Conservation (phyloP, 2,329 filamentous ascomycete species). For the Emergomyces orientalis region DNA sequence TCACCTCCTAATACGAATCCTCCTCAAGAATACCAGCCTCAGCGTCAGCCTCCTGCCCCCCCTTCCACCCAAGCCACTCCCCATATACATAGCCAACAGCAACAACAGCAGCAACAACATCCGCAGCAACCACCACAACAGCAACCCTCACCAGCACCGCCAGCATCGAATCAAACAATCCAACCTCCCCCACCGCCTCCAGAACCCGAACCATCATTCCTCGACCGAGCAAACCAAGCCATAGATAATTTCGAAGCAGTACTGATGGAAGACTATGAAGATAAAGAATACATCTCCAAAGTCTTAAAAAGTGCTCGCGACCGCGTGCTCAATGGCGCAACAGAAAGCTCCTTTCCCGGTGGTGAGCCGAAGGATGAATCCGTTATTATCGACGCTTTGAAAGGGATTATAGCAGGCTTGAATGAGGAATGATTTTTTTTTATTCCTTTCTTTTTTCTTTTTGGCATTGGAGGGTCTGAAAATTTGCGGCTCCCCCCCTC, state of each 20-base stretch:
- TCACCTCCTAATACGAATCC: constrained; percentile 6
- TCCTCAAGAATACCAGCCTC: constrained; percentile 7
- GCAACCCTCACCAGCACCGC: constrained; percentile 9
- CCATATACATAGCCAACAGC: background rate
- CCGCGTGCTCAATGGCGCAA: constrained; percentile 31
- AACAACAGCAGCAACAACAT: constrained; percentile 5
- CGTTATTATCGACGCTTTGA: constrained; percentile 34
- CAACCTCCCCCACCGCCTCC: constrained; percentile 9
- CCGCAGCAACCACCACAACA: background rate
- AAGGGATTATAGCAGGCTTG: constrained; percentile 32
- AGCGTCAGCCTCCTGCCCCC: constrained; percentile 12
- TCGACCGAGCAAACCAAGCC: constrained; percentile 35
- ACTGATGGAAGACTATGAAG: constrained; percentile 38
- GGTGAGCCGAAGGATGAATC: constrained; percentile 38
- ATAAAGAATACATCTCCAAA: constrained; percentile 38
- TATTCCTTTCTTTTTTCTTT: background rate
- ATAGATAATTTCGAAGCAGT: constrained; percentile 39
- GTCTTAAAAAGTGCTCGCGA: constrained; percentile 36
- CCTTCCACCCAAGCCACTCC: constrained; percentile 17
- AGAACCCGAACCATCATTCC: constrained; percentile 29
- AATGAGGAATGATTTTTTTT: constrained; percentile 21
- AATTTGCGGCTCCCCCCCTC: background rate
- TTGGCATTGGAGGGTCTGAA: background rate
- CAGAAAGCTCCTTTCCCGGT: constrained; percentile 35
- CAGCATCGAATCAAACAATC: constrained; percentile 17